Conservation (phyloP, 371 early-diverging fungal species). For the Syncephalastrum racemosum region DNA sequence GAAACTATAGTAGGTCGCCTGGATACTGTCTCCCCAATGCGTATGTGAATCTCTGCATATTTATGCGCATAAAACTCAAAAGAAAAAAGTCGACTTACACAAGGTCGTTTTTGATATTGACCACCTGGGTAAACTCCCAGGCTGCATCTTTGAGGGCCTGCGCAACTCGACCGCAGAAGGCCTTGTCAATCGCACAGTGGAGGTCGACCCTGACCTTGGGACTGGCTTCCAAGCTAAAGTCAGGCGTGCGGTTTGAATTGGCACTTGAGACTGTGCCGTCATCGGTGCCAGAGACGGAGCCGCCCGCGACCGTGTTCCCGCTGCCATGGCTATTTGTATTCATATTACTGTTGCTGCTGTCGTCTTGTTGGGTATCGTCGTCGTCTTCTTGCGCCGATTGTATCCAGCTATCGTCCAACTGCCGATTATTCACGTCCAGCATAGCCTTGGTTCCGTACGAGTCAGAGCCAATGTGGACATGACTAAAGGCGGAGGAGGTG, state of each 20-base stretch:
- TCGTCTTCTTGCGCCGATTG: no score
- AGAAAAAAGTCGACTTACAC: constrained; percentile 3
- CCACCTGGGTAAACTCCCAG: constrained; percentile 33
- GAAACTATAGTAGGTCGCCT: constrained; percentile 24
- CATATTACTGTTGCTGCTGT: no score
- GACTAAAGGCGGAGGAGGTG: no score
- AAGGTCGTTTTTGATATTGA: constrained; percentile 37
- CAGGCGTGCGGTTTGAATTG: constrained; percentile 16
- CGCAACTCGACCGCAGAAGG: constrained; percentile 37
- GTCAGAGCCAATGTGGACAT: no score
- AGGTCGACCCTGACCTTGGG: constrained; percentile 14
- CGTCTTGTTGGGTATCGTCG: no score
- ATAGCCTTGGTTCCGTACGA: no score
- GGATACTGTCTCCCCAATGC: constrained; percentile 5
- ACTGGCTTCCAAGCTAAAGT: constrained; percentile 13
- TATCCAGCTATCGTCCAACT: no score
- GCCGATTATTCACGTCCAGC: no score
- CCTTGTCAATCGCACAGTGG: constrained; percentile 10
- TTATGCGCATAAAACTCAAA: neutral
- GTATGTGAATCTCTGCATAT: constrained; percentile 9
- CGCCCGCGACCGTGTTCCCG: no score
- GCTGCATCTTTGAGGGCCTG: constrained; percentile 35
- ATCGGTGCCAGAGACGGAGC: constrained; percentile 2
- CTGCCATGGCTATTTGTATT: no score
- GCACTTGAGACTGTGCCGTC: constrained; percentile 18